These are phyloP conservation scores for Xylaria sp. DNA, from an alignment of 2,329 filamentous ascomycete species.

Conservation along the genomic window DNA sequence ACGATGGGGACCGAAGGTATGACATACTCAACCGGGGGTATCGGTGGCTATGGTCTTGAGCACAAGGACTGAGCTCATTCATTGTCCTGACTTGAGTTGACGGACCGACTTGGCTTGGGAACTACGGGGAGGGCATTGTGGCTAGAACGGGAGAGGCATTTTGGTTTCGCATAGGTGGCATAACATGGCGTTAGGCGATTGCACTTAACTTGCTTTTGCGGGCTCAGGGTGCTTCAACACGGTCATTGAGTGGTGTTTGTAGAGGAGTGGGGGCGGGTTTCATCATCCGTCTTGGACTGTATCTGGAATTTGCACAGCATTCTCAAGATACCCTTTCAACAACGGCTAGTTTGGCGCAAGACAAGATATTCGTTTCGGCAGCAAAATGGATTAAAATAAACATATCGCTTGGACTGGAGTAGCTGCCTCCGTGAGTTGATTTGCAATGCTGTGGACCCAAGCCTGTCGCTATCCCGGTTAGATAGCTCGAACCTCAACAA, in stretches of 20 bases:
- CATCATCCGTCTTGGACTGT: constrained; percentile 29
- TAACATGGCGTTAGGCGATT: constrained; percentile 37
- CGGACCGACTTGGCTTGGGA: background rate
- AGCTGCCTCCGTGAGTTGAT: background rate
- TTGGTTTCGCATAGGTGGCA: constrained; percentile 22
- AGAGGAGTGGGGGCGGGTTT: constrained; percentile 11
- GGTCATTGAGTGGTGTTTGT: constrained; percentile 14
- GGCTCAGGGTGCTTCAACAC: constrained; percentile 34
- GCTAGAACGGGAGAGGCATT: background rate
- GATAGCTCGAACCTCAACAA: background rate
- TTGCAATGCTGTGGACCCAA: background rate
- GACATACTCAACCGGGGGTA: constrained; percentile 66
- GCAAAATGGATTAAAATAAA: constrained; percentile 8
- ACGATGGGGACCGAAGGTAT: constrained; percentile 69
- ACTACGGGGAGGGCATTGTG: background rate
- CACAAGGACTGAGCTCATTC: constrained; percentile 48
- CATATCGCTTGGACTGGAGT: constrained; percentile 7
- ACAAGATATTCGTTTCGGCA: background rate
- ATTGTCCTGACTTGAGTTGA: background rate
- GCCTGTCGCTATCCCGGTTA: background rate
- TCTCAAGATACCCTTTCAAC: constrained; percentile 51
- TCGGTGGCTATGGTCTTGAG: constrained; percentile 70
- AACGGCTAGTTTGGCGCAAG: constrained; percentile 41
- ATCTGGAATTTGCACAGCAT: constrained; percentile 17
- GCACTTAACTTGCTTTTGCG: constrained; percentile 45